phyloP scores from a whole-genome alignment of 129 eudicot genomes.

The sunflower (Helianthus annuus) region HanXRQr2.0-SUNRISE NC_035433.2:141969101-141969600 shows the following conservation, averaged over 20 bases:
- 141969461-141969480: conserved; percentile 74
- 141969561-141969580: conserved; percentile 90
- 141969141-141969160: conserved; percentile 21
- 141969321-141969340: conserved; percentile 59
- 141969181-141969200: conserved; percentile 62
- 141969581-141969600: conserved; percentile 95
- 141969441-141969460: conserved; percentile 78
- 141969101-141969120: conserved; percentile 26
- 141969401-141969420: conserved; percentile 79
- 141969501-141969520: conserved; percentile 40
- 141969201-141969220: conserved; percentile 62
- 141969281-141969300: conserved; percentile 23
- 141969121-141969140: conserved; percentile 5
- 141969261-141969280: not conserved
- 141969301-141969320: conserved; percentile 43
- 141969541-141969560: conserved; percentile 42
- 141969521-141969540: conserved; percentile 49
- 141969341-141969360: conserved; percentile 46
- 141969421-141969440: conserved; percentile 96
- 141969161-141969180: conserved; percentile 63
- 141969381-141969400: conserved; percentile 49
- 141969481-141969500: conserved; percentile 70
- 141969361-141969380: conserved; percentile 55
- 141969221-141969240: conserved; percentile 43
- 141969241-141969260: conserved; percentile 50